These are phyloP conservation scores for Orychophragmus violaceus DNA, from an alignment of 345 rosid species.

Conservation along the genomic window DNA sequence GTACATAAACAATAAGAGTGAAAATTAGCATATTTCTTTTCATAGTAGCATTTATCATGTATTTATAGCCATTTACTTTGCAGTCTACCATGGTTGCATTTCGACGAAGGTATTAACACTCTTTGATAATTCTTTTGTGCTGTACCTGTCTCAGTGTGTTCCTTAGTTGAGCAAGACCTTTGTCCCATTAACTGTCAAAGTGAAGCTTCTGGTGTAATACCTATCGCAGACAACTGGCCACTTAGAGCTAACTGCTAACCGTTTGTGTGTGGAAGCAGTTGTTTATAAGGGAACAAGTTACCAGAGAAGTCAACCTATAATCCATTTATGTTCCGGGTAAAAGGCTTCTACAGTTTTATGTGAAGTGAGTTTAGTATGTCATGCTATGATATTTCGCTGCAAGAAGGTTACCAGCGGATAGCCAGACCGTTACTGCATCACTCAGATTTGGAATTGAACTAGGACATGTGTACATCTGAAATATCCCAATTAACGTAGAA, in stretches of 20 bases:
- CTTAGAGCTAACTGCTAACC: background rate
- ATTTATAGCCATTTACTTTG: background rate
- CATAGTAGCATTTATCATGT: background rate
- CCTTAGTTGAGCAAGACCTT: background rate
- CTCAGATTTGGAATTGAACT: constrained; percentile 7
- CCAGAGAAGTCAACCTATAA: background rate
- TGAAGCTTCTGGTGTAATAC: background rate
- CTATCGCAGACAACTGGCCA: background rate
- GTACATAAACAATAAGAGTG: background rate
- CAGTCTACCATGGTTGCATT: background rate
- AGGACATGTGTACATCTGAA: background rate
- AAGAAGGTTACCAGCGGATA: constrained; percentile 1
- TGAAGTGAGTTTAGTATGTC: background rate
- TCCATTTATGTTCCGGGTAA: background rate
- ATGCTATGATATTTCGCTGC: background rate
- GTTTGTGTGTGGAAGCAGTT: background rate
- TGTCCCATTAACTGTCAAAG: background rate
- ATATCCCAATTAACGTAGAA: background rate
- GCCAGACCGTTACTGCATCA: constrained; percentile 3
- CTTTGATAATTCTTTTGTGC: background rate
- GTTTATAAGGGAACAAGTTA: background rate
- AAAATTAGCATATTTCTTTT: background rate
- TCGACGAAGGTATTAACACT: background rate
- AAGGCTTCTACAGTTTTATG: background rate
- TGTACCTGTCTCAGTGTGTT: background rate